Percentiles rank a stretch among this genome's conserved stretches.
These are phyloP conservation scores for Celoporthe dispersa DNA, from an alignment of 2,329 filamentous ascomycete genomes.

Conservation along the genomic window DNA sequence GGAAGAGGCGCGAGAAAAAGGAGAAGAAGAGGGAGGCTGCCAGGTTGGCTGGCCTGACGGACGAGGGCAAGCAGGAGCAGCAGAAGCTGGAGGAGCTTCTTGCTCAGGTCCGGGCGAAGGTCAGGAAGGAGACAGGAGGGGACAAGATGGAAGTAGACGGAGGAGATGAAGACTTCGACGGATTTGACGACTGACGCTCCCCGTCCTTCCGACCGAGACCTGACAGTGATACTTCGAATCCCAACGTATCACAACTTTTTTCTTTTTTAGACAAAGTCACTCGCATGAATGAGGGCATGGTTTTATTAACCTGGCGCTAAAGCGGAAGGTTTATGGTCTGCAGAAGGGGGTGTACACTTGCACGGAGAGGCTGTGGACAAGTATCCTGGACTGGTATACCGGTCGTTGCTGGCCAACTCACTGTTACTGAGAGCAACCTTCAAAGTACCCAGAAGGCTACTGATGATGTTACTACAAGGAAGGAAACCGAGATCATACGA, in stretches of 20 bases:
- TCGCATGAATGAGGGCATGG: no score
- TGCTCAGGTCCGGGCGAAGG: slow-evolving; percentile 63
- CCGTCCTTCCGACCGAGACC: neutral
- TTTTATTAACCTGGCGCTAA: slow-evolving; percentile 50
- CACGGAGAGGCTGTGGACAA: slow-evolving; percentile 66
- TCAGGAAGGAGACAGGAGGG: slow-evolving; percentile 45
- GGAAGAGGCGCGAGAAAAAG: slow-evolving; percentile 42
- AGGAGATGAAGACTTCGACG: slow-evolving; percentile 56
- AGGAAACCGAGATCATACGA: neutral
- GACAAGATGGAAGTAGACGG: slow-evolving; percentile 40
- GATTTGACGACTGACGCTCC: slow-evolving; percentile 54
- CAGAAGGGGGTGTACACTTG: slow-evolving; percentile 69
- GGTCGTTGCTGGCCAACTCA: no score
- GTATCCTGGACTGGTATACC: slow-evolving; percentile 59
- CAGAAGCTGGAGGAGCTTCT: slow-evolving; percentile 68
- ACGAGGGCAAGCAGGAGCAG: slow-evolving; percentile 67
- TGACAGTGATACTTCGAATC: neutral
- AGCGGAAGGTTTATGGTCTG: slow-evolving; percentile 66
- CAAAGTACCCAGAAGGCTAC: no score
- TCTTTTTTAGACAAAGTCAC: neutral
- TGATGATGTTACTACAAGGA: no score
- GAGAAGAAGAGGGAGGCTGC: slow-evolving; percentile 60
- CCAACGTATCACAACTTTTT: neutral
- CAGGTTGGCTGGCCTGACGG: slow-evolving; percentile 67
- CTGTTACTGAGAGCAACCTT: no score